Evolutionary conservation across 192 early-diverging fungal genomes (phyloP), one percentile per base, ranked within the genome.

Genomic region (Umbelopsis vinacea): DNA sequence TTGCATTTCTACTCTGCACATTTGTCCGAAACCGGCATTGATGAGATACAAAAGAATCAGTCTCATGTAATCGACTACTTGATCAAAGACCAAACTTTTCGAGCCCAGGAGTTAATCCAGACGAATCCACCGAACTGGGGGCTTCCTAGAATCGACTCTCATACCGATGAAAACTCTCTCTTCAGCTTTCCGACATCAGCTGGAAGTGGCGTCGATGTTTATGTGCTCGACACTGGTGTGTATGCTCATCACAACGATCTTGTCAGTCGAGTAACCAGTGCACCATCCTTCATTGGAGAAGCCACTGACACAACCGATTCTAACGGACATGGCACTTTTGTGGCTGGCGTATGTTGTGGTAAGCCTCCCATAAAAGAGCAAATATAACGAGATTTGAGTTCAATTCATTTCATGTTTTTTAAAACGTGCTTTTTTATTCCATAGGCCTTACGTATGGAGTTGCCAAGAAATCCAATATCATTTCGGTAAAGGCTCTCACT

Each of bases 201-300:
- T 26, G 71, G 71, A 21, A 23, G 60, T 46, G 86, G 78, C 9
- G 86, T 91, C 9, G 80, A 82, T 29, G 81, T 86, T 35, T 91
- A 90, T 71, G 74, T 91, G 6, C 81, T 91, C 45, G 90, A 92
- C 73, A 88, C 90, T 17, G 85, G 85, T 11, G 76, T 87, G 6
- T 76, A 73, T 74, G 68, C 50, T 23, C 76, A 76, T 6, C 85
- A 87, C 46, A 21, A 10, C 0, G 85, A 87, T 37, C 84, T 87
- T 54, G 81, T 46, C 1, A 74, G 80, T 11, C 76, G 84, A 26
- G 85, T 83, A 17, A 21, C 22, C 22, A 77, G 71, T 15, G 73
- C 83, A 0, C 74, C 60, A 21, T 82, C 76, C 5, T 81, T 78
- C 72, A 71, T 81, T 11, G 33, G 17, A 19, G 12, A 14, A 7